Base-by-base conservation (phyloP, 768 basidiomycete species). In the Filobasidium floriforme region DNA sequence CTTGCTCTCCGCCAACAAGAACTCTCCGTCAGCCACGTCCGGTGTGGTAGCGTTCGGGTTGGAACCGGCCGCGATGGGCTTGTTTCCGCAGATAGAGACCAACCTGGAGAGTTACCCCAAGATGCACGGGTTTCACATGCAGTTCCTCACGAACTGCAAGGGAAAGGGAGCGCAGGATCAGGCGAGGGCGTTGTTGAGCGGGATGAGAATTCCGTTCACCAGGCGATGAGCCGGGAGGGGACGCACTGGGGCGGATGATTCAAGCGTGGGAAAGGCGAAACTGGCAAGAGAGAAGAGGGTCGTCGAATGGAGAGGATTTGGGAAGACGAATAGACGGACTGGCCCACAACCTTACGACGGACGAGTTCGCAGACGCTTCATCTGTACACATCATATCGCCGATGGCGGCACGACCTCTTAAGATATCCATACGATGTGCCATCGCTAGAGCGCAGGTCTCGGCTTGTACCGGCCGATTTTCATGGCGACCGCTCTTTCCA, bases 51-150 rank as follows among this genome's bases (percentile, higher is more conserved):
- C 87, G 1, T 87, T 98, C 72, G 94, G 94, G 59, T 82, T 99
- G 2, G 85, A 88, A 0, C 86, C 90, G 0, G 79, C 82, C 4
- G 91, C 93, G 0, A 88, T 99, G 84, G 86, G 84, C 7, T 83
- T 93, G 72, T 99, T 97, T 82, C 94, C 94, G 0, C 90, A 94
- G 80, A 88, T 98, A 65, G 94, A 98, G 80, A 87, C 92, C 78
- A 96, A 96, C 76, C 79, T 88, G 51, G 93, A 97, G 73, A 80
- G 89, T 32, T 99, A 97, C 76, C 90, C 92, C 6, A 85, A 84
- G 70, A 76, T 85, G 55, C 88, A 87, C 73, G 94, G 94, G 22
- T 90, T 99, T 85, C 89, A 97, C 75, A 86, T 99, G 43, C 89
- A 93, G 76, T 92, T 94, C 75, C 83, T 92, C 65, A 97, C 94